Percentiles rank a stretch among this genome's conserved stretches.
Evolutionary conservation across 176 grass and related monocot genomes (phyloP).

Genomic region (Carex myosuroides): DNA sequence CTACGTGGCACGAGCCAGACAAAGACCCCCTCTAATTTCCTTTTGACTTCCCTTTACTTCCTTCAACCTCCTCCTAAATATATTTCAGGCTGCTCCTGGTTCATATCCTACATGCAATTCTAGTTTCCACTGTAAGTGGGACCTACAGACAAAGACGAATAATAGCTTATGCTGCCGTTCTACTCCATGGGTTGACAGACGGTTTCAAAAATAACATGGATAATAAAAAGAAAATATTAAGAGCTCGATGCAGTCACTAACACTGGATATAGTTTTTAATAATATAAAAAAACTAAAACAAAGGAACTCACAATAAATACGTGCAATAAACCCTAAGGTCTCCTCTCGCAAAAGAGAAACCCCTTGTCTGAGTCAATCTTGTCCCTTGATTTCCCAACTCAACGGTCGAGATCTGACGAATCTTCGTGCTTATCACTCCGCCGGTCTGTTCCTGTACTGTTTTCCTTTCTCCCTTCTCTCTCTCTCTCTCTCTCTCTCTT

Average conservation of each 20-base stretch:
- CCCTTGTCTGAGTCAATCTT: constrained; percentile 8
- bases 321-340: constrained; percentile 69
- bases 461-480: constrained; percentile 33
- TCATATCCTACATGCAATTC: not conserved
- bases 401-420: constrained; percentile 21
- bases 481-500: constrained; percentile 3
- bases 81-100: not conserved
- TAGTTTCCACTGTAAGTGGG: not conserved
- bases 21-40: constrained; percentile 11
- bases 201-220: not conserved
- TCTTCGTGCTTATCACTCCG: constrained; percentile 57
- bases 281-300: not conserved
- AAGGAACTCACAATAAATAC: constrained; percentile 26
- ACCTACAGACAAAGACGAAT: not conserved
- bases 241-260: constrained; percentile 25
- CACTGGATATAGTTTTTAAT: constrained; percentile 10
- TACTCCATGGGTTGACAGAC: not conserved
- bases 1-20: constrained; percentile 37
- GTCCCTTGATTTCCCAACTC: constrained; percentile 17
- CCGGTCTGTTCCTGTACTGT: constrained; percentile 40
- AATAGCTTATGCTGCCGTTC: not conserved
- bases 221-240: constrained; percentile 7
- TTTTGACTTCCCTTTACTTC: constrained; percentile 15
- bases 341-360: constrained; percentile 29
- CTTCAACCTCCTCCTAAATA: constrained; percentile 5